Percentiles rank a stretch among this genome's conserved stretches.
These are phyloP conservation scores for Arthonia radiata DNA, from an alignment of 495 filamentous ascomycete genomes.

Conservation along the genomic window DNA sequence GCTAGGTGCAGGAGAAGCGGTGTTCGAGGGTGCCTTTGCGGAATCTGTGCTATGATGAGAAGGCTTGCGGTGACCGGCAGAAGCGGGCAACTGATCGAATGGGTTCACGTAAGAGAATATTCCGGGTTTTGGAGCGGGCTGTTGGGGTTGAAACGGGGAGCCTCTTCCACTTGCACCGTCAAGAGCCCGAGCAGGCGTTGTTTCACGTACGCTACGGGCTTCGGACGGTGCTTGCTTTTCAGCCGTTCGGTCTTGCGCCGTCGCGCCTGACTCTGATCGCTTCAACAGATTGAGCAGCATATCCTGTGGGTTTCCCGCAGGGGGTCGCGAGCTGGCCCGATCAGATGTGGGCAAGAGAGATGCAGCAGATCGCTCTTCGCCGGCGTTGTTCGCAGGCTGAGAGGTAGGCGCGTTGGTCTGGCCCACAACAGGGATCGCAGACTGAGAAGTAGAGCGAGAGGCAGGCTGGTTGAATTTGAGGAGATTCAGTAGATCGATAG, in stretches of 20 bases:
- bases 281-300: slow-evolving; percentile 40
- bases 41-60: slow-evolving; percentile 12
- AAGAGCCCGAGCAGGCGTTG: no score
- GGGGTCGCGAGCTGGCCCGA: no score
- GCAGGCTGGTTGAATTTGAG: slow-evolving; percentile 53
- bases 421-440: slow-evolving; percentile 8
- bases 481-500: slow-evolving; percentile 42
- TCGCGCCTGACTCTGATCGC: slow-evolving; percentile 26
- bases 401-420: slow-evolving; percentile 9
- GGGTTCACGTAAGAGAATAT: slow-evolving; percentile 61
- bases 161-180: no score
- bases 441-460: neutral
- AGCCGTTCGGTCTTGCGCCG: no score
- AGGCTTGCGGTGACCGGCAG: slow-evolving; percentile 34
- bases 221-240: no score
- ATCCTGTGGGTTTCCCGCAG: slow-evolving; percentile 32
- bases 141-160: no score
- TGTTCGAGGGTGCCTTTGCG: slow-evolving; percentile 6
- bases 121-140: slow-evolving; percentile 17
- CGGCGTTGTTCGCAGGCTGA: slow-evolving; percentile 7
- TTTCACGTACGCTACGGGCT: no score
- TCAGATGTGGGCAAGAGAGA: no score
- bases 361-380: no score
- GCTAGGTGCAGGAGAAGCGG: slow-evolving; percentile 13
- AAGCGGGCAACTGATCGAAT: slow-evolving; percentile 47